Base-by-base conservation (phyloP, 2,329 filamentous ascomycete genomes). In the Colletotrichum sp. region DNA sequence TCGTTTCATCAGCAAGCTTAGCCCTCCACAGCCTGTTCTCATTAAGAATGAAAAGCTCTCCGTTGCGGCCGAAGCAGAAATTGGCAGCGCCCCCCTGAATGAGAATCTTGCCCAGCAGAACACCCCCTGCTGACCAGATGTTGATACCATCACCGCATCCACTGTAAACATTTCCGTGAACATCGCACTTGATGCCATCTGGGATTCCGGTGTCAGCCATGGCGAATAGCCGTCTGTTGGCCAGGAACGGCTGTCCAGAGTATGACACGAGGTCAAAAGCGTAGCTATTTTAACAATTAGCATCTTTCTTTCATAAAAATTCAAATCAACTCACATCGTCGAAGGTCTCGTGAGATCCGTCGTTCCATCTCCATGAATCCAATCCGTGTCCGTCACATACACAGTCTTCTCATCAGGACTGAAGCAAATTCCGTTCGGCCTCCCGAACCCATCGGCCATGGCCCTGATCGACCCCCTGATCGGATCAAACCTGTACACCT, bases 221-320 rank as follows among this genome's bases (percentile, higher is more conserved):
- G 3, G 87, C 86, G 72, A 91, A 90, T 0, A 90, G 78, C 34
- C 88, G 82, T 18, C 85, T 83, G 76, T 90, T 89, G 2, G 66
- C 34, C 11, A 75, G 2, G 57, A 86, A 85, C 0, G 84, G 85
- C n/a, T 82, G 55, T 1, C 59, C 68, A 8, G 72, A 73, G 43
- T 74, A 74, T 5, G 61, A 73, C 1, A 73, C 54, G 2, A 85
- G 27, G 13, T 86, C 82, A 24, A 84, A 84, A 0, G 83, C 83
- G 51, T 85, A 83, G 80, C 81, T 15, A 79, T 65, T 5, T 83
- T 38, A n/a, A 27, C 2, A 3, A 29, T 66, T 9, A 43, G 38
- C 12, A 16, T 16, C 15, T 7, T 4, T 6, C 34, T 16, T 12
- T 31, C 4, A 7, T 4, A 15, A 5, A 3, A 2, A 4, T 21